Evolutionary conservation across 495 filamentous ascomycete genomes (phyloP), one percentile per base, ranked within the genome.

Genomic region (Hypoxylon rickii): DNA sequence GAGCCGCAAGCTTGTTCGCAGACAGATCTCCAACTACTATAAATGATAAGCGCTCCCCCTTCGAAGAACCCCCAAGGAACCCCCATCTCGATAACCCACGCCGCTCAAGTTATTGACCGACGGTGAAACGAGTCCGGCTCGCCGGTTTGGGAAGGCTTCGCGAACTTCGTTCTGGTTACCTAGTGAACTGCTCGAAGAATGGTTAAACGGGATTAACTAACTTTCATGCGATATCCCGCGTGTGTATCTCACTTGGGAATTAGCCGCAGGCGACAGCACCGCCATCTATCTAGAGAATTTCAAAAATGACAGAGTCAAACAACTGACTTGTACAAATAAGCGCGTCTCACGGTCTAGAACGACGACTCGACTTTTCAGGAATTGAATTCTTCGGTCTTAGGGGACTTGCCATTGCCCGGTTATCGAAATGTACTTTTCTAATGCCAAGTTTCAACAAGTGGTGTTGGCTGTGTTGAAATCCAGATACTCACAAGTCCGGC

Each of bases 11-110:
- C 12, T 24, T 15, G 44, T 51, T 34, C 46, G 32, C 7, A n/a
- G 22, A 7, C 18, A 34, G 24, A 5, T 18, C 52, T 61, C 46
- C 51, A 47, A 61, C 45, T 32, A 34, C 45, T 54, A 44, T 54
- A 53, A 53, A 58, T 63, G 52, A 63, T 63, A 57, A 63, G 52
- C 20, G n/a, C 37, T 38, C 32, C 36, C 53, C 17, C 53, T 33
- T 8, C 18, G 16, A 29, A 16, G 16, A 47, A 17, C 52, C 53
- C 47, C 51, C 44, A 43, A 63, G 2, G 26, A 40, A 63, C 47
- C 59, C 53, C 59, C 59, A 53, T 63, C 21, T 15, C 40, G 7
- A 40, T 39, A 29, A 44, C 44, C 59, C 53, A 34, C 59, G 38
- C 47, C 31, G 13, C 43, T 44, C 43, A 15, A 34, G 41, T 44